These are phyloP conservation scores for Globisporangium perplexum DNA, from an alignment of 352 stramenopile genomes.

Conservation along the genomic window DNA sequence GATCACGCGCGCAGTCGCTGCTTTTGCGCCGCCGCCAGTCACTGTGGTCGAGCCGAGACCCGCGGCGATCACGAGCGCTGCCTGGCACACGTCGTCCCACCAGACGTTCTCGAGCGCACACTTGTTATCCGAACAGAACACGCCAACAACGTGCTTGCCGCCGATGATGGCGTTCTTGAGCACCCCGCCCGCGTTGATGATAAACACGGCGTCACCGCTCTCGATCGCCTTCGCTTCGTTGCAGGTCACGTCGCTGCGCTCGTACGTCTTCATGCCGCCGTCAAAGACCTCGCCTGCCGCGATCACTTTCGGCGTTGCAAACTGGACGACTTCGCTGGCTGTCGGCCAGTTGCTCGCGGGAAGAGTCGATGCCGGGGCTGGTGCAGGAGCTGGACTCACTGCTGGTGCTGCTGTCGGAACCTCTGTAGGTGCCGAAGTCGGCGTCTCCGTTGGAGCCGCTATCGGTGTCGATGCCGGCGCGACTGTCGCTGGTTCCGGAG, in stretches of 20 bases:
- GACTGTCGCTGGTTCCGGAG: conserved; percentile 5
- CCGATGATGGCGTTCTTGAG: conserved; percentile 65
- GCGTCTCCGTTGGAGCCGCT: too few relatives aligned
- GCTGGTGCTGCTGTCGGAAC: not conserved
- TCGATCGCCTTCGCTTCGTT: conserved; percentile 24
- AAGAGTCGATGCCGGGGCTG: not conserved
- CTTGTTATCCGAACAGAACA: conserved; percentile 57
- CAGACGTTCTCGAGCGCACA: conserved; percentile 56
- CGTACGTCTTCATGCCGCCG: conserved; percentile 53
- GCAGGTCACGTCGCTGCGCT: conserved; percentile 47
- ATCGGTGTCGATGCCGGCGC: conserved; percentile 4
- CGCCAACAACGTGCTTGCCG: conserved; percentile 28
- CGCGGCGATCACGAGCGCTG: conserved; percentile 41
- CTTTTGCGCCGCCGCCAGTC: conserved; percentile 44
- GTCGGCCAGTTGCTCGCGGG: conserved; percentile 39
- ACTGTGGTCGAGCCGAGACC: conserved; percentile 51
- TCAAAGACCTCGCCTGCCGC: conserved; percentile 36
- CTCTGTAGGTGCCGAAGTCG: not conserved
- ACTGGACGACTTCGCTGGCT: conserved; percentile 28
- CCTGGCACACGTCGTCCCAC: conserved; percentile 48
- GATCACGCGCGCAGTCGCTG: conserved; percentile 34
- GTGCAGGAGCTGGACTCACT: not conserved
- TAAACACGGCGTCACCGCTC: conserved; percentile 45
- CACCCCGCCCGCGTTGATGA: conserved; percentile 47
- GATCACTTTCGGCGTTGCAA: conserved; percentile 24